Evolutionary conservation across 805 yeast species (phyloP).

Genomic region (Candida germanica): DNA sequence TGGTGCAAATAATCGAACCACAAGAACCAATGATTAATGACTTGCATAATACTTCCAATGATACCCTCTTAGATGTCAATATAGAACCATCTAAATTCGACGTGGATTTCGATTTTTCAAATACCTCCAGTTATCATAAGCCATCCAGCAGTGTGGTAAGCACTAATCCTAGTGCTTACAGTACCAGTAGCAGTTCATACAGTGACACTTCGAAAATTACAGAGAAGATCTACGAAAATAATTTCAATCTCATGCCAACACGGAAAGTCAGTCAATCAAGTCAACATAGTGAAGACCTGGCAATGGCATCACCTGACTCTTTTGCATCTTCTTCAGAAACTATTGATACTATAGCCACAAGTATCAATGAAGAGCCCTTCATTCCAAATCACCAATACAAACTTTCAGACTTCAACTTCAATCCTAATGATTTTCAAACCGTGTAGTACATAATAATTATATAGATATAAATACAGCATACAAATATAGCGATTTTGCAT

Average conservation of each 20-base stretch:
- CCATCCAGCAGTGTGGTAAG: neutral
- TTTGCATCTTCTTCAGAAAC: conserved; percentile 5
- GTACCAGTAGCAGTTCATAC: neutral
- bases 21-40: neutral
- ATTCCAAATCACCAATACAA: conserved; percentile 4
- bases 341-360: conserved; percentile 7
- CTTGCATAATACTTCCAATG: conserved; percentile 11
- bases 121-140: neutral
- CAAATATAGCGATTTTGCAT: no score
- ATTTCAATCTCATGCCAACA: no score
- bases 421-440: conserved; percentile 2
- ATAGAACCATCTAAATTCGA: conserved; percentile 6
- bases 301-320: conserved; percentile 1
- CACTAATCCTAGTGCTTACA: neutral
- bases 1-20: neutral
- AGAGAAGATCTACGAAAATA: neutral
- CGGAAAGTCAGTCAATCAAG: neutral
- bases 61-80: conserved; percentile 11
- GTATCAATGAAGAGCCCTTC: conserved; percentile 1
- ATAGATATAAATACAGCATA: no score
- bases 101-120: conserved; percentile 1
- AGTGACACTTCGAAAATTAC: neutral
- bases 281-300: neutral
- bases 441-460: neutral
- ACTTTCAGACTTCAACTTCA: conserved; percentile 7